Evolutionary conservation across 1,139 yeast species (phyloP), one percentile per base, ranked within the genome.

Genomic region (Taiozyma sp.): DNA sequence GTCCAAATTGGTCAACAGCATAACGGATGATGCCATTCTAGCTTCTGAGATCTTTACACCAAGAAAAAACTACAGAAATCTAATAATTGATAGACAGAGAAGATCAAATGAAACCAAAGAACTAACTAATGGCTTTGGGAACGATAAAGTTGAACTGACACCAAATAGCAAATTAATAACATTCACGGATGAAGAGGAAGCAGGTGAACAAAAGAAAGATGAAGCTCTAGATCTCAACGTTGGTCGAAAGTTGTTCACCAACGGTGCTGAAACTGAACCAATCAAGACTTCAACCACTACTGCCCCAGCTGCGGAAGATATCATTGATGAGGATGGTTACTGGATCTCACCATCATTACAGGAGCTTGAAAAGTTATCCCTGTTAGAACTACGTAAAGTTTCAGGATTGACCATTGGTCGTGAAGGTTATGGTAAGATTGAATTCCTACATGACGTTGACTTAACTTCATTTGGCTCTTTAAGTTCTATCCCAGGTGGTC

Each of bases 281-380:
- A 32, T 32, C 14, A 16, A 30, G 23, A 32, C 28, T 28, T 16
- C 19, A 13, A 44, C 44, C 16, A 43, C 44, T 6, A 44, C 44
- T 28, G 27, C 44, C 2, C 51, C 51, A 23, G 44, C 48, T 9
- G 42, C 41, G 16, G 49, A 44, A 10, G 46, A 40, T 8, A 44
- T 36, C 22, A 73, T 70, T 42, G 76, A 76, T 46, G 85, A 81
- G 32, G 81, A 86, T 46, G 96, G 93, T 2, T 95, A 92, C 69
- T 93, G 96, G 91, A 84, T 85, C 48, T 80, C 88, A 2, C 99
- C 99, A 24, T 73, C 91, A 4, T 64, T 85, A 46, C 77, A 82
- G 8, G 83, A 83, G 50, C 72, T 93, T 52, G 76, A 80, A 52
- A 70, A 76, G 43, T 75, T 79, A 75, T 67, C 90, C 0, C 72